Evolutionary conservation across 1,139 yeast genomes (phyloP).

Genomic region (Candida neerlandica): DNA sequence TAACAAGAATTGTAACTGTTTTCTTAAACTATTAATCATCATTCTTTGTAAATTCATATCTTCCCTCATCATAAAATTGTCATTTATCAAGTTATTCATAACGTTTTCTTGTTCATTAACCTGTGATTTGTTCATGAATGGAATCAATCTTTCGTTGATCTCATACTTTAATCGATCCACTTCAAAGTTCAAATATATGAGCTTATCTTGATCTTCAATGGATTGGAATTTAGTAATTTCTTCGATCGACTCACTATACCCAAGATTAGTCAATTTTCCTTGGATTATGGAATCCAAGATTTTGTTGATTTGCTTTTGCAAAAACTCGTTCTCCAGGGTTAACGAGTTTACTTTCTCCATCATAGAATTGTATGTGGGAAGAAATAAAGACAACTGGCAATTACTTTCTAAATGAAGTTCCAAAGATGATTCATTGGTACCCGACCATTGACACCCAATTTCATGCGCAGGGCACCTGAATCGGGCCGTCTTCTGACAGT

Average conservation of each 20-base stretch:
- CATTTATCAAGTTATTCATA: constrained; percentile 40
- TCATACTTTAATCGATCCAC: constrained; percentile 45
- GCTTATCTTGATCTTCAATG: constrained; percentile 31
- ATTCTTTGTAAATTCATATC: constrained; percentile 51
- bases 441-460: constrained; percentile 47
- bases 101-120: constrained; percentile 40
- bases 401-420: constrained; percentile 40
- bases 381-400: constrained; percentile 36
- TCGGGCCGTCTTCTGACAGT: constrained; percentile 37
- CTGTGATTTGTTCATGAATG: constrained; percentile 37
- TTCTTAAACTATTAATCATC: constrained; percentile 48
- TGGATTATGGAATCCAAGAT: constrained; percentile 52
- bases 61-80: constrained; percentile 49
- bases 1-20: constrained; percentile 53
- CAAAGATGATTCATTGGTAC: constrained; percentile 39
- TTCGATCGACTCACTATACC: constrained; percentile 50
- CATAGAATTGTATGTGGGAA: constrained; percentile 32
- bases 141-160: constrained; percentile 43
- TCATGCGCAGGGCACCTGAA: constrained; percentile 42
- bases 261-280: constrained; percentile 55
- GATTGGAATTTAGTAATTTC: constrained; percentile 38
- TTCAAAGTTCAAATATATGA: constrained; percentile 40
- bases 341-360: constrained; percentile 22
- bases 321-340: constrained; percentile 28
- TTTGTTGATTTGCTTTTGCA: constrained; percentile 47